Conservation (phyloP, 441 rosid genomes). For the Theobroma grandiflorum region DNA sequence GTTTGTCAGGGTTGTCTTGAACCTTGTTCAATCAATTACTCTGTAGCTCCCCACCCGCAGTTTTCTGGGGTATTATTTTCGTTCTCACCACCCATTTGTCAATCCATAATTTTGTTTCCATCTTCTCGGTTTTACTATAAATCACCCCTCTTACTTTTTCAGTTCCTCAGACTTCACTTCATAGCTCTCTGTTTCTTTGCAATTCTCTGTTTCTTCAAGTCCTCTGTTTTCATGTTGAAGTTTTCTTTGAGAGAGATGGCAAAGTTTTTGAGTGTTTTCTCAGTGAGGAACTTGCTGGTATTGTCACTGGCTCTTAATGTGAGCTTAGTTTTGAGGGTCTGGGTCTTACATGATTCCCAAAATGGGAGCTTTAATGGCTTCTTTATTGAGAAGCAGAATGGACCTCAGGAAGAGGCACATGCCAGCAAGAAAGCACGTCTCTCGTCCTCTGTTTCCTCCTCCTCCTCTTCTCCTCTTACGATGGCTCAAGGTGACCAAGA, state of each 20-base stretch:
- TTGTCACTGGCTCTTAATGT: constrained; percentile 76
- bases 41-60: not conserved
- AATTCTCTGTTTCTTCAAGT: constrained; percentile 1
- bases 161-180: constrained; percentile 4
- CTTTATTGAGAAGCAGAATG: constrained; percentile 13
- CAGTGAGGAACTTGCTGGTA: constrained; percentile 62
- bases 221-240: constrained; percentile 4
- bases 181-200: not conserved
- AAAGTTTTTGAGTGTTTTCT: constrained; percentile 43
- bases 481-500: constrained; percentile 41
- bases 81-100: constrained; percentile 15
- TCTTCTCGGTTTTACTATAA: not conserved
- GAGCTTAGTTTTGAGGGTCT: constrained; percentile 56
- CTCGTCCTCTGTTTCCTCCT: constrained; percentile 26
- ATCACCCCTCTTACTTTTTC: not conserved
- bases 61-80: not conserved
- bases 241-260: constrained; percentile 43
- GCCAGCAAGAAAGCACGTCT: constrained; percentile 21
- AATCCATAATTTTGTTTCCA: not conserved
- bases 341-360: constrained; percentile 37
- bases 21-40: not conserved
- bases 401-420: constrained; percentile 17
- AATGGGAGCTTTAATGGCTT: constrained; percentile 20
- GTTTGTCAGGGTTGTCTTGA: not conserved
- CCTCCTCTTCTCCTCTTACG: constrained; percentile 33